Evolutionary conservation across 768 basidiomycete genomes (phyloP), one percentile per base, ranked within the genome.

Genomic region (Mycena polygramma): DNA sequence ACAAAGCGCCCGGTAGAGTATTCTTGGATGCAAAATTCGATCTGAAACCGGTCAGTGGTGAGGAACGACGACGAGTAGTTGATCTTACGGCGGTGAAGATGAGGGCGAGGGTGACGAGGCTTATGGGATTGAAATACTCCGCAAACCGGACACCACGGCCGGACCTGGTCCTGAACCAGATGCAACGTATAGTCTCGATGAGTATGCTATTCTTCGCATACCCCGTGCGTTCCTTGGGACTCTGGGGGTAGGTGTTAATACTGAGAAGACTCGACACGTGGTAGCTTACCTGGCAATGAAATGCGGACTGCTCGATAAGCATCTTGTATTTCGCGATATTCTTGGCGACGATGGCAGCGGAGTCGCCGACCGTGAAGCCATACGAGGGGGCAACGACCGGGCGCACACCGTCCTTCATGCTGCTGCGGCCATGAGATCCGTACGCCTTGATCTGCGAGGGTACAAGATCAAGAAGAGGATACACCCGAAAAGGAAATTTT

Each of bases 41-140:
- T 64, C 73, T 73, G 26, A 11, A 36, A 36, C 35, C 2, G 1
- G 9, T 48, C 20, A 36, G 36, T 8, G 2, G 46, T 7, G 7
- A 13, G 7, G 24, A 41, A 41, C 14, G 48, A 24, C 4, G 20
- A 46, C n/a, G n/a, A n/a, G n/a, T 11, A 30, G 24, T 52, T n/a
- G 7, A 41, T 2, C 54, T 19, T 63, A 76, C 75, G 53, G 63
- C 63, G 68, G 20, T 39, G 39, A 39, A 39, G 7, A 39, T 39
- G 39, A 39, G 39, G 7, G 39, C 39, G 7, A 39, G 39, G 7
- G 39, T 39, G 13, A 39, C 39, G 13, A 39, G 39, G 13, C 39
- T 39, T 7, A 39, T 39, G 7, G 73, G 75, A 35, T 61, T 74
- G 63, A 75, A n/a, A n/a, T n/a, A n/a, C n/a, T n/a, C n/a, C n/a